phyloP scores from a whole-genome alignment of 202 grass and related monocot species.

The Zizania palustris region DNA sequence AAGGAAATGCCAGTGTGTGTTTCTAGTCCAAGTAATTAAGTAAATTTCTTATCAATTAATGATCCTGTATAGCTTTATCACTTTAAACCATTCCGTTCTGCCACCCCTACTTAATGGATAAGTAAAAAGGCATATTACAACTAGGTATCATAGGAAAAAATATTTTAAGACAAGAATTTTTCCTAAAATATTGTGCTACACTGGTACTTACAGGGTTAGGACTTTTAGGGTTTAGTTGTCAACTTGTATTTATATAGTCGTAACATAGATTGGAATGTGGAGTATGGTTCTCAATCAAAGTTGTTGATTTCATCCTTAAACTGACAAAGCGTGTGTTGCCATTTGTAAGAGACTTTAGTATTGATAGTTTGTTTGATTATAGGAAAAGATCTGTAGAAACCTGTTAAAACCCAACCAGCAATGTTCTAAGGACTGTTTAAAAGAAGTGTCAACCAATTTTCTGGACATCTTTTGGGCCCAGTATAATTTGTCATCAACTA shows the following conservation, averaged over 20 bases:
- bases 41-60: constrained; percentile 5
- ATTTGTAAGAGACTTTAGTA: neutral
- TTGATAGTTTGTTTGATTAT: constrained; percentile 14
- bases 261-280: constrained; percentile 6
- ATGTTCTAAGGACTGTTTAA: constrained; percentile 19
- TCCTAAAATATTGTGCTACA: constrained; percentile 4
- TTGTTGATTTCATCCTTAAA: neutral
- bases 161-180: neutral
- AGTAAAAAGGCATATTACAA: neutral
- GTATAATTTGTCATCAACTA: constrained; percentile 22
- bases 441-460: neutral
- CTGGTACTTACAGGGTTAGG: neutral
- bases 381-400: neutral
- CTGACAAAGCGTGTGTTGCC: neutral
- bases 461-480: neutral
- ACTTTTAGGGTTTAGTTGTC: neutral
- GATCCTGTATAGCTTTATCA: constrained; percentile 16
- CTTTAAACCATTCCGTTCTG: constrained; percentile 5
- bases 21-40: constrained; percentile 22
- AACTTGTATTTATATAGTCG: constrained; percentile 1
- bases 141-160: neutral
- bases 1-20: neutral
- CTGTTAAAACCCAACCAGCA: neutral
- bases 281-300: constrained; percentile 11
- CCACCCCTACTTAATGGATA: constrained; percentile 8